Evolutionary conservation across 2,329 filamentous ascomycete species (phyloP).

Genomic region (Blastomyces silverae): DNA sequence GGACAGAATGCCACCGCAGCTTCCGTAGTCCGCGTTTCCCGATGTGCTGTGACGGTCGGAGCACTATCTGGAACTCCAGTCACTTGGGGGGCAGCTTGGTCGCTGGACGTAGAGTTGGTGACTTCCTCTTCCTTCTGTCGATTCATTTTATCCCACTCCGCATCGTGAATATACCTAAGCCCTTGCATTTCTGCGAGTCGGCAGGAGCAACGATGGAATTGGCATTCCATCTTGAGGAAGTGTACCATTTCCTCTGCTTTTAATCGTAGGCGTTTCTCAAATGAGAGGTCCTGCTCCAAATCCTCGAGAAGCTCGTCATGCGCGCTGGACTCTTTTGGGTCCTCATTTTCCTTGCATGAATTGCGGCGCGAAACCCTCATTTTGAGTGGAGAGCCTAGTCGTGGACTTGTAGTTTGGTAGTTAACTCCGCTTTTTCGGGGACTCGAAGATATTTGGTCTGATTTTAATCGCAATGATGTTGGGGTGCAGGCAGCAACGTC

Average conservation of each 20-base stretch:
- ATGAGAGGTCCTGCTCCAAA: constrained; percentile 45
- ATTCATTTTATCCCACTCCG: constrained; percentile 26
- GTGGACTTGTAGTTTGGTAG: constrained; percentile 21
- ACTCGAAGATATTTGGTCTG: constrained; percentile 3
- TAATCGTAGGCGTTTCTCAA: constrained; percentile 46
- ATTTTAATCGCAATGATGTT: constrained; percentile 27
- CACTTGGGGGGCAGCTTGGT: background rate
- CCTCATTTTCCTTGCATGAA: constrained; percentile 23
- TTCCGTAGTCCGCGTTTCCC: constrained; percentile 26
- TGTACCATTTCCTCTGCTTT: constrained; percentile 53
- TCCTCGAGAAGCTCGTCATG: constrained; percentile 42
- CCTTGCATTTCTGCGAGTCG: constrained; percentile 41
- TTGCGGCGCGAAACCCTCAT: constrained; percentile 15
- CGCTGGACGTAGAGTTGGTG: background rate
- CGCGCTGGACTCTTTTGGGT: constrained; percentile 23
- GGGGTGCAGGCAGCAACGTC: constrained; percentile 32
- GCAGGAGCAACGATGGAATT: constrained; percentile 45
- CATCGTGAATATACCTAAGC: constrained; percentile 37
- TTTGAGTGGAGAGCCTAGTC: constrained; percentile 18
- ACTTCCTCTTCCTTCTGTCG: constrained; percentile 16
- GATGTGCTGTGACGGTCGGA: background rate
- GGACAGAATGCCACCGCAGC: constrained; percentile 40
- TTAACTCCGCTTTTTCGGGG: constrained; percentile 16
- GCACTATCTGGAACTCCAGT: background rate
- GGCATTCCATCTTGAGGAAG: constrained; percentile 46